Percentiles rank a stretch among this genome's conserved stretches.
Conservation (phyloP, 2,329 filamentous ascomycete species). For the Fusarium goolgardi region DNA sequence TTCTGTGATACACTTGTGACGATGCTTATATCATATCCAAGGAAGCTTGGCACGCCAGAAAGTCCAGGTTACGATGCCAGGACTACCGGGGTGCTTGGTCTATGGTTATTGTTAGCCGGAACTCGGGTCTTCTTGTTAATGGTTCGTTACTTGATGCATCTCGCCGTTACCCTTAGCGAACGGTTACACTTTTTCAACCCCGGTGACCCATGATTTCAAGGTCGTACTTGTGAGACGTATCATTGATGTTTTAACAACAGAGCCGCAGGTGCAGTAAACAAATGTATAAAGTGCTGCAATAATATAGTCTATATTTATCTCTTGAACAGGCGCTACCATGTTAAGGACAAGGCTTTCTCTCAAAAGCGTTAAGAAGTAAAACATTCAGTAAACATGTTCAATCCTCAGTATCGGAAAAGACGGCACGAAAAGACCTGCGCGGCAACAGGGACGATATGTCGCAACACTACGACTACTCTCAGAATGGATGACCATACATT, state of each 20-base stretch:
- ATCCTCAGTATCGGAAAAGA: background rate
- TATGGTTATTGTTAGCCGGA: background rate
- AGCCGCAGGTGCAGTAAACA: slow-evolving; percentile 3
- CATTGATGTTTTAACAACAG: slow-evolving; percentile 1
- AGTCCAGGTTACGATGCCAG: background rate
- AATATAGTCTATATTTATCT: background rate
- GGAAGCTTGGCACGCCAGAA: background rate
- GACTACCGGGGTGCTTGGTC: background rate
- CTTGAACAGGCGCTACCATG: background rate
- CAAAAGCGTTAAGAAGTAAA: background rate
- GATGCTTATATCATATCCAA: background rate
- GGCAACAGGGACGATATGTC: slow-evolving; percentile 40
- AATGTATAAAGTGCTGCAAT: background rate
- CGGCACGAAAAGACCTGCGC: slow-evolving; percentile 30
- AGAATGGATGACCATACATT: slow-evolving; percentile 30
- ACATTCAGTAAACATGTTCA: slow-evolving; percentile 12
- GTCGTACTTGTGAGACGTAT: slow-evolving; percentile 24
- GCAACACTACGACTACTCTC: slow-evolving; percentile 31
- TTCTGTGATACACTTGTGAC: background rate
- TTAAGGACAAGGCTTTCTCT: too few relatives aligned
- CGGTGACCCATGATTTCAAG: background rate
- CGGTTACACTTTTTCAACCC: slow-evolving; percentile 7
- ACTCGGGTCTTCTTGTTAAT: background rate
- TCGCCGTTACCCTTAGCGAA: slow-evolving; percentile 12
- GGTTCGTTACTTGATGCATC: slow-evolving; percentile 14